These are phyloP conservation scores for Trichophyton benhamiae DNA, from an alignment of 2,329 filamentous ascomycete species.

Conservation along the genomic window DNA sequence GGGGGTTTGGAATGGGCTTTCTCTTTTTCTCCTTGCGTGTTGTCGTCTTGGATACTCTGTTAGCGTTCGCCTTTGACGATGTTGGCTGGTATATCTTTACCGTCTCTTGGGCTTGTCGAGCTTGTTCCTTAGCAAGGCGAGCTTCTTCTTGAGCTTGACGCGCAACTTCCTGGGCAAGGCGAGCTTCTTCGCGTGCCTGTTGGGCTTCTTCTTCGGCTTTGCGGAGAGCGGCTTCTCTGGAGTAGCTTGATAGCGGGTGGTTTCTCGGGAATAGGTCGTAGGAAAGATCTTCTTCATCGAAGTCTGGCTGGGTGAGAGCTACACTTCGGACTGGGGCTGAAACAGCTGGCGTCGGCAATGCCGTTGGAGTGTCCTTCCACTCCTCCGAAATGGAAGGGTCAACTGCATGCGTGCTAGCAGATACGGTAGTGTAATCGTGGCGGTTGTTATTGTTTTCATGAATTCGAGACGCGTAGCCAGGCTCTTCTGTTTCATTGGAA, in stretches of 20 bases:
- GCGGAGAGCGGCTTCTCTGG: not conserved
- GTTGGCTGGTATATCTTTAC: not conserved
- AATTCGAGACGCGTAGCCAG: not conserved
- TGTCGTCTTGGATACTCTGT: not conserved
- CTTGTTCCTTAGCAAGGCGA: conserved; percentile 1
- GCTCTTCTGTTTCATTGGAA: conserved; percentile 12
- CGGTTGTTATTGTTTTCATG: not conserved
- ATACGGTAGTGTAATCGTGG: not conserved
- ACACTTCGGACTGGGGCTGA: not conserved
- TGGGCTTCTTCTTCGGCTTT: not conserved
- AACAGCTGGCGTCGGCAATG: not conserved
- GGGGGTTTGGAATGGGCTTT: conserved; percentile 28
- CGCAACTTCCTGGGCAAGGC: not conserved
- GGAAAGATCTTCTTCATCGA: conserved; percentile 1
- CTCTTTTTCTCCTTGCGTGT: not conserved
- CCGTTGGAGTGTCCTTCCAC: not conserved
- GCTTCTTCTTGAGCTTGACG: not conserved
- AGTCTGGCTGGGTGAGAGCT: not conserved
- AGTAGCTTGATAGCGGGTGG: not conserved
- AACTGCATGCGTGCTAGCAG: not conserved
- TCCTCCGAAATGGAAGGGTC: not conserved
- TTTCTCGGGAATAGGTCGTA: conserved; percentile 1
- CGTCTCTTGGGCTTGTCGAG: not conserved
- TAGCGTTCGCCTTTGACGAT: not conserved
- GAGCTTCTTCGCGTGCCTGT: not conserved